phyloP scores from a whole-genome alignment of 257 asterid species.

The Solanum chmielewskii region DNA sequence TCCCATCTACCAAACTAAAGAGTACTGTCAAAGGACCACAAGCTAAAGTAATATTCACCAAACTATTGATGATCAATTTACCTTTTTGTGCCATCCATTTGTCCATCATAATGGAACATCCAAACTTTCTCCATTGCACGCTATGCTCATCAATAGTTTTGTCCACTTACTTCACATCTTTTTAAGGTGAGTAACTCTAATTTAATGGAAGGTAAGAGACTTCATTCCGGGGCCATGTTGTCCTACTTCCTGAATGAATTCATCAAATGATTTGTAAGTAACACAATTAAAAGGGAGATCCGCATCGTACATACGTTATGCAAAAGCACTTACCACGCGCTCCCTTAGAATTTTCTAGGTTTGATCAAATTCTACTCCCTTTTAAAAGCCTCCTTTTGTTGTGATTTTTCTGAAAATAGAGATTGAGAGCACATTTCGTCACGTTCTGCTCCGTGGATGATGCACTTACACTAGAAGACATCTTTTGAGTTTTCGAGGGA shows the following conservation, averaged over 20 bases:
- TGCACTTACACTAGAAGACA: background rate
- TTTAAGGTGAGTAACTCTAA: background rate
- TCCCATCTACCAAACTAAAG: background rate
- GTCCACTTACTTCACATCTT: background rate
- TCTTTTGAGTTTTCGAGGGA: background rate
- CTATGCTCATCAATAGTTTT: background rate
- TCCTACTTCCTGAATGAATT: background rate
- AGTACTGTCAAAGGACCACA: background rate
- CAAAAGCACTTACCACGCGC: background rate
- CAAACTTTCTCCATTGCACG: background rate
- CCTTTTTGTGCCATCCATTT: background rate
- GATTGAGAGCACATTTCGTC: background rate
- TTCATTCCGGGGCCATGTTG: background rate
- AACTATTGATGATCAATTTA: background rate
- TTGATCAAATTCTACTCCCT: background rate
- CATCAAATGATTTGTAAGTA: background rate
- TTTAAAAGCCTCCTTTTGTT: too few species aligned
- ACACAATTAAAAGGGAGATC: background rate
- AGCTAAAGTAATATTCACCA: background rate
- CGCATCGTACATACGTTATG: background rate
- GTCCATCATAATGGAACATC: background rate
- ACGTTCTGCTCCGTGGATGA: background rate
- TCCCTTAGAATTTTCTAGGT: background rate
- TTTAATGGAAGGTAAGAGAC: background rate
- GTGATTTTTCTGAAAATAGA: background rate